Base-by-base conservation (phyloP, 805 yeast genomes). In the Teunomyces cretensis region DNA sequence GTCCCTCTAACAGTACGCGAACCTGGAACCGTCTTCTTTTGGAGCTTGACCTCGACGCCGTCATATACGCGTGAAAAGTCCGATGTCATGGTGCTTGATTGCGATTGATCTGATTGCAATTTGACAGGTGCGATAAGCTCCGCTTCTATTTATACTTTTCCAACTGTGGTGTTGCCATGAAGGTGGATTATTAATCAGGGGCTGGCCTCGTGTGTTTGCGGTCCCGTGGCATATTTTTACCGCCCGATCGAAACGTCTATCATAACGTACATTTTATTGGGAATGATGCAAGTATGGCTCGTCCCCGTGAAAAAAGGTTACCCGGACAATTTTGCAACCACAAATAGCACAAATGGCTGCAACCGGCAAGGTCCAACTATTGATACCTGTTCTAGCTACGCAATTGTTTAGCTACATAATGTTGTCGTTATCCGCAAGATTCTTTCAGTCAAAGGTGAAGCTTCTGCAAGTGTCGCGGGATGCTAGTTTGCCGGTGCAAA, bases 241-340 rank as follows among this genome's bases (percentile, higher is more conserved):
- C 22, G 22, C 22, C 22, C 3, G 22, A 19, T 19, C 22, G 3
- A 19, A 19, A 19, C 6, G 6, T 19, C 6, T 19, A 4, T 4
- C 8, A 26, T 26, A 26, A 26, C 28, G 28, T 19, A 19, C 6
- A 19, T 19, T 19, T 19, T 19, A 19, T 19, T 19, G 22, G 3
- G 12, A 7, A 26, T 26, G 28, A 9, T 26, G 28, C 38, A 33
- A 13, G 22, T 22, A 22, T 19, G 22, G 16, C 33, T 14, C 16
- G n/a, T 1, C 9, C 14, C 6, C 9, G 28, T 11, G 8, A 19
- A 19, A 35, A 33, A 35, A 22, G 9, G 22, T 35, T 35, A 35
- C 38, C 38, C 38, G 38, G 38, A 17, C 22, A 19, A 35, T 35
- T 35, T 35, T 35, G 38, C 38, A 35, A 35, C 38, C 38, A 35